A percentile compares a stretch with the other conserved stretches of the same genome.
Conservation (phyloP, 495 filamentous ascomycete species). For the Evernia prunastri region DNA sequence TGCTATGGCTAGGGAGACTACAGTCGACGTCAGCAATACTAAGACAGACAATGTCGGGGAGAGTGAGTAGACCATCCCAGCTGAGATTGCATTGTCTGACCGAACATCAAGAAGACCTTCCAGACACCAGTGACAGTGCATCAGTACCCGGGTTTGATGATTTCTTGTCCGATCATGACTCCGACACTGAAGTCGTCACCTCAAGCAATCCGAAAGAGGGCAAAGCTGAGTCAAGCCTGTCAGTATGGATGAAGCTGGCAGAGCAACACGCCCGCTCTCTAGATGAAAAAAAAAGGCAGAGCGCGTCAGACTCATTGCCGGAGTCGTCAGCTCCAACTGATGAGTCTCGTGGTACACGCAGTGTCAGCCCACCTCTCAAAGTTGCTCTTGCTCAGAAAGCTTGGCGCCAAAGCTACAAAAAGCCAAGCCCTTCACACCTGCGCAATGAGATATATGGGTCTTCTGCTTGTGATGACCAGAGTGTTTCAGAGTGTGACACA, state of each 20-base stretch:
- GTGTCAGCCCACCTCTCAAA: neutral
- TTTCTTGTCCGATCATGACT: neutral
- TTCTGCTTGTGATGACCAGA: too few relatives aligned
- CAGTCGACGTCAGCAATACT: neutral
- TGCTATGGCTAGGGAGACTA: too few relatives aligned
- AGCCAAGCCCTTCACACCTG: neutral
- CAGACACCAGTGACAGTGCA: neutral
- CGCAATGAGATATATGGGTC: too few relatives aligned
- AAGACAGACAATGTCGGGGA: neutral
- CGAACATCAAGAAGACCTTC: neutral
- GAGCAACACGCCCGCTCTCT: neutral
- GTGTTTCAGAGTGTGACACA: too few relatives aligned
- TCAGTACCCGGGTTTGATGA: neutral
- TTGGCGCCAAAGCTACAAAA: neutral
- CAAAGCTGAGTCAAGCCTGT: neutral
- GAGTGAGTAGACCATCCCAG: neutral
- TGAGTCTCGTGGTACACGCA: neutral
- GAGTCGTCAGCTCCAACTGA: neutral
- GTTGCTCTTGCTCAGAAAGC: neutral
- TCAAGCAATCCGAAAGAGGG: neutral
- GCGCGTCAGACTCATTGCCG: neutral
- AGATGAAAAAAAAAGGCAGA: neutral
- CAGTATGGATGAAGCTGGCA: neutral
- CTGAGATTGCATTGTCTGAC: neutral
- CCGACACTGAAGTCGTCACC: neutral